These are phyloP conservation scores for Colletotrichum endophyticum DNA, from an alignment of 2,329 filamentous ascomycete species.

Conservation along the genomic window DNA sequence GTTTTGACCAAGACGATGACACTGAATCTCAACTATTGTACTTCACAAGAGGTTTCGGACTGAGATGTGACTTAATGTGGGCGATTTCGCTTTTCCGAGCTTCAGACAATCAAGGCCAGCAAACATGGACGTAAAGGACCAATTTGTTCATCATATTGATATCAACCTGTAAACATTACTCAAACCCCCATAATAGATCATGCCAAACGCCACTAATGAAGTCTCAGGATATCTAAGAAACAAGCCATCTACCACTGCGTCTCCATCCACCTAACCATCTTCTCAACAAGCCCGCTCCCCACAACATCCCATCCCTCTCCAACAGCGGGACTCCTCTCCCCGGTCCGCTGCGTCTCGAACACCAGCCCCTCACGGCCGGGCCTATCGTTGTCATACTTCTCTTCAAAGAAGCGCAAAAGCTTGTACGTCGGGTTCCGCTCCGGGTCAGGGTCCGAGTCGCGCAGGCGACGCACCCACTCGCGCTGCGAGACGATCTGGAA, in stretches of 20 bases:
- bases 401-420: slow-evolving; percentile 54
- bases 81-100: too few species aligned
- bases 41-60: too few species aligned
- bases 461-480: slow-evolving; percentile 50
- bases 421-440: slow-evolving; percentile 55
- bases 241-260: slow-evolving; percentile 18
- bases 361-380: slow-evolving; percentile 38
- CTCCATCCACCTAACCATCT: slow-evolving; percentile 38
- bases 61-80: too few species aligned
- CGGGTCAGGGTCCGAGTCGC: slow-evolving; percentile 51
- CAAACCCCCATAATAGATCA: not conserved
- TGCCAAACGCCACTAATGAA: not conserved
- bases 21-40: too few species aligned
- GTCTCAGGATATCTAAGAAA: not conserved
- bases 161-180: not conserved
- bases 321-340: slow-evolving; percentile 34
- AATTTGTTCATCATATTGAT: not conserved
- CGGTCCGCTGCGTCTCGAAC: slow-evolving; percentile 41
- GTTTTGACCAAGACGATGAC: accelerated
- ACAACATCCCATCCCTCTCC: slow-evolving; percentile 39
- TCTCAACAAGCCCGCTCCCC: slow-evolving; percentile 39
- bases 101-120: too few species aligned
- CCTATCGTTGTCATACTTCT: slow-evolving; percentile 54
- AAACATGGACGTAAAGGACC: not conserved
- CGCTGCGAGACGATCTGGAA: slow-evolving; percentile 47